Base-by-base conservation (phyloP, 768 basidiomycete species). In the Lactifluus pinguis region DNA sequence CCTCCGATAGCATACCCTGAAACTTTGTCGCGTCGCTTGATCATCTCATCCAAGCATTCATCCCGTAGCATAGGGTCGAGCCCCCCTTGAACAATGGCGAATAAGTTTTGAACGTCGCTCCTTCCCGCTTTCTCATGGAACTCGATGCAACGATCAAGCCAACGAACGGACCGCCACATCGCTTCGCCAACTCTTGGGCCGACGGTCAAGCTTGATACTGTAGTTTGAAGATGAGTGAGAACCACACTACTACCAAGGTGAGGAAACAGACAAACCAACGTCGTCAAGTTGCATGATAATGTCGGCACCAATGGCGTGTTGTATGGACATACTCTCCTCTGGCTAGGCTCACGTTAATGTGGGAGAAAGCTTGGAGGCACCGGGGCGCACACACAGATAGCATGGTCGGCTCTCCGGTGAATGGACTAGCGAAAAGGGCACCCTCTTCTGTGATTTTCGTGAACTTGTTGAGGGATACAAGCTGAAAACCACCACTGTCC, bases 231-330 rank as follows among this genome's bases (percentile, higher is more conserved):
- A 60, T 64, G 59, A 29, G 45, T 42, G 15, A 11, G 44, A 38
- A 56, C 14, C 14, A 19, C 14, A n/a, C 8, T 19, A 21, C 34
- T 11, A 8, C 36, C n/a, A 2, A 36, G 39, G 44, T n/a, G 14
- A 6, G 38, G 34, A 36, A 58, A 38, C 41, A 0, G 29, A 56
- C 52, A 41, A 67, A 87, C 90, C 90, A 53, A 94, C 92, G 72
- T 94, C 92, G 70, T 94, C 92, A 17, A 93, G 79, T 70, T 92
- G 92, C 93, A 95, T 95, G 62, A 95, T 92, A 61, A 95, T 95
- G 70, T 95, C 92, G 30, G 86, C 89, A 6, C 92, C 92, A 47
- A 95, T 93, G 8, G 86, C 79, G 69, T 95, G 93, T 69, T 95
- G 92, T 67, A 92, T 88, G 15, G 84, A 83, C 45, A 95, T 93